Conservation (phyloP, 352 stramenopile species). For the Peronosclerospora sorghi region DNA sequence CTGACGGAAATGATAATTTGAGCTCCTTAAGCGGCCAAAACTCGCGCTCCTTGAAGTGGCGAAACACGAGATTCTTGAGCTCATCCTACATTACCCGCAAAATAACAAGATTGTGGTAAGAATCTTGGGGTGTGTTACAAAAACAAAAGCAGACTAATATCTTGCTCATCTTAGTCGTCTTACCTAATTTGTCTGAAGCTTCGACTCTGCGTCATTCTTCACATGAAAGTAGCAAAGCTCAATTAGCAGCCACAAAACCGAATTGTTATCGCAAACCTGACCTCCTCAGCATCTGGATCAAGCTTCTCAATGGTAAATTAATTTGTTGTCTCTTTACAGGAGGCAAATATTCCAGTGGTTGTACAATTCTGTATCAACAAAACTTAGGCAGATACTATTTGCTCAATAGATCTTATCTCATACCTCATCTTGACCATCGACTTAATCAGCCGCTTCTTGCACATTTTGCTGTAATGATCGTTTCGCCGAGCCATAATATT, state of each 20-base stretch:
- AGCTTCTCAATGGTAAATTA: too few species aligned
- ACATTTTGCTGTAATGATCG: constrained; percentile 78
- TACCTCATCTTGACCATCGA: constrained; percentile 77
- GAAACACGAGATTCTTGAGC: constrained; percentile 78
- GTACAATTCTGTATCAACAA: constrained; percentile 59
- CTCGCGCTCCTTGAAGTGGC: too few species aligned
- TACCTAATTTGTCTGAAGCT: too few species aligned
- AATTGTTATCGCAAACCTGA: too few species aligned
- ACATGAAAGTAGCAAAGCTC: background rate
- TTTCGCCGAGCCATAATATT: constrained; percentile 76
- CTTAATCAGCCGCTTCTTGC: too few species aligned
- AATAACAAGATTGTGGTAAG: too few species aligned
- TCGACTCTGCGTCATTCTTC: constrained; percentile 35
- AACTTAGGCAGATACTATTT: too few species aligned
- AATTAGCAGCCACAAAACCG: too few species aligned
- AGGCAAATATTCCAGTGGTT: constrained; percentile 58
- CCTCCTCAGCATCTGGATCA: too few species aligned
- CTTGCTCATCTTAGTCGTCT: constrained; percentile 75
- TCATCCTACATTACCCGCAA: constrained; percentile 77
- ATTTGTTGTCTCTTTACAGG: constrained; percentile 57
- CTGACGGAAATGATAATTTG: constrained; percentile 83
- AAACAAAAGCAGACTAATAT: constrained; percentile 84
- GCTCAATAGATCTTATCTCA: too few species aligned
- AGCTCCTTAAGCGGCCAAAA: constrained; percentile 88
- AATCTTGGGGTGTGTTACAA: too few species aligned